Evolutionary conservation across 208 protist genomes (phyloP).

Genomic region (Naegleria fowleri): DNA sequence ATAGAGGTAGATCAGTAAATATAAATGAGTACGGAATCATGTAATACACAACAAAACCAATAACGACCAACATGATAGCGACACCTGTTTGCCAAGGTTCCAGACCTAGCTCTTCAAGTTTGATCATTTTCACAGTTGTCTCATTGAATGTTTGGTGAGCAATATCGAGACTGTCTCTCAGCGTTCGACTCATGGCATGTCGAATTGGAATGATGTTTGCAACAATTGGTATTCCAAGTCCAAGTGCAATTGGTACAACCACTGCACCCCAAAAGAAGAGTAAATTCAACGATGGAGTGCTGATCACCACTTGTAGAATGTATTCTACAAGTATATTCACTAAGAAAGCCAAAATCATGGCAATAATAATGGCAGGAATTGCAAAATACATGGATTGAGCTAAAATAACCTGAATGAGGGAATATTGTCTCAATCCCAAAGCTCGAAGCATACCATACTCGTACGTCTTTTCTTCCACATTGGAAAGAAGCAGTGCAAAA

Average conservation of each 20-base stretch:
- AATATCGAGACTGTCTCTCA: conserved; percentile 84
- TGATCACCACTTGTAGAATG: not conserved
- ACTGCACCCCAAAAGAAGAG: conserved; percentile 37
- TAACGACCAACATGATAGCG: conserved; percentile 60
- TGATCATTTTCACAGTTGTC: conserved; percentile 69
- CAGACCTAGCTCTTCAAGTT: conserved; percentile 77
- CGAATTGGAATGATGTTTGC: conserved; percentile 69
- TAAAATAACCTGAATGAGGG: conserved; percentile 69
- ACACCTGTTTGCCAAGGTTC: conserved; percentile 62
- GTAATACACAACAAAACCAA: conserved; percentile 90
- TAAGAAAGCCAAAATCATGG: conserved; percentile 56
- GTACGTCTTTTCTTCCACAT: conserved; percentile 89
- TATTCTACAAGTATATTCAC: conserved; percentile 56
- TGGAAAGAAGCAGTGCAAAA: conserved; percentile 76
- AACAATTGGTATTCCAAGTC: conserved; percentile 70
- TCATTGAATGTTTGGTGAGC: conserved; percentile 80
- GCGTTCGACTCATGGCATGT: conserved; percentile 60
- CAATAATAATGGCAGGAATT: conserved; percentile 71
- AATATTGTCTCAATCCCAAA: conserved; percentile 69
- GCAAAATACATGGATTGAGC: conserved; percentile 74
- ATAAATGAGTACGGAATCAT: conserved; percentile 80
- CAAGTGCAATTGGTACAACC: conserved; percentile 59
- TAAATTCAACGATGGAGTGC: not conserved
- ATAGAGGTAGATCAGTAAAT: conserved; percentile 70
- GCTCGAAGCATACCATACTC: conserved; percentile 91